Conservation (phyloP, 768 basidiomycete genomes). For the Phaeotremella skinneri region DNA sequence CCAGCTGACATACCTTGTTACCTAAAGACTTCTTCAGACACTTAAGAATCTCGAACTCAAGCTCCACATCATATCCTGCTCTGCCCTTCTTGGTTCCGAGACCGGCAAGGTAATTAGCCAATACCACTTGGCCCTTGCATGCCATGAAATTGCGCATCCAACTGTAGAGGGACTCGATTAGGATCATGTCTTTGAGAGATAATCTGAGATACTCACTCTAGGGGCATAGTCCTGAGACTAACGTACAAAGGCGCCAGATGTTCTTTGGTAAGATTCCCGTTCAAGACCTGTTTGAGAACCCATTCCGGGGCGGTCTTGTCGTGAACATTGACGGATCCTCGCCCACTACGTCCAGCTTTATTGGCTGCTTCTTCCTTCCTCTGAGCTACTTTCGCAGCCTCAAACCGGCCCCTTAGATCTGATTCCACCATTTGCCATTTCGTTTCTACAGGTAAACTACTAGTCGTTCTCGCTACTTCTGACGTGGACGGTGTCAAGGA, state of each 20-base stretch:
- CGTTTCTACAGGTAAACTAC: constrained; percentile 66
- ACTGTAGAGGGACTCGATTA: constrained; percentile 13
- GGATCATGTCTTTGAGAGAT: not conserved
- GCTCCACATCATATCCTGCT: constrained; percentile 60
- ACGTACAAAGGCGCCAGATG: constrained; percentile 69
- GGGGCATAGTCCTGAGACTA: constrained; percentile 75
- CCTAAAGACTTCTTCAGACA: constrained; percentile 82
- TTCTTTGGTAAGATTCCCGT: constrained; percentile 76
- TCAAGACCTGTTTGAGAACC: constrained; percentile 88
- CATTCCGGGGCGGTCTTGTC: constrained; percentile 77
- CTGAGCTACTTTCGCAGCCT: constrained; percentile 54
- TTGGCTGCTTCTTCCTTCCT: constrained; percentile 57
- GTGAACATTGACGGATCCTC: constrained; percentile 51
- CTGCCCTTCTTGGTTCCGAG: constrained; percentile 51
- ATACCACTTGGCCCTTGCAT: constrained; percentile 37
- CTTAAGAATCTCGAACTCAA: constrained; percentile 87
- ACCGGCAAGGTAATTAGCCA: constrained; percentile 34
- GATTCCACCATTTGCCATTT: constrained; percentile 90
- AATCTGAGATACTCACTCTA: constrained; percentile 59
- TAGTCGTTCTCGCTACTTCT: constrained; percentile 12
- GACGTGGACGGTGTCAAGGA: constrained; percentile 23
- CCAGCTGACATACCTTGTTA: constrained; percentile 47
- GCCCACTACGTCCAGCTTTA: constrained; percentile 52
- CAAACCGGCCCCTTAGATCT: constrained; percentile 76
- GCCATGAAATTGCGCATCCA: constrained; percentile 40